A percentile compares a stretch with the other conserved stretches of the same genome.
Evolutionary conservation across 306 rosid species (phyloP).

Genomic region (Acacia confusa): DNA sequence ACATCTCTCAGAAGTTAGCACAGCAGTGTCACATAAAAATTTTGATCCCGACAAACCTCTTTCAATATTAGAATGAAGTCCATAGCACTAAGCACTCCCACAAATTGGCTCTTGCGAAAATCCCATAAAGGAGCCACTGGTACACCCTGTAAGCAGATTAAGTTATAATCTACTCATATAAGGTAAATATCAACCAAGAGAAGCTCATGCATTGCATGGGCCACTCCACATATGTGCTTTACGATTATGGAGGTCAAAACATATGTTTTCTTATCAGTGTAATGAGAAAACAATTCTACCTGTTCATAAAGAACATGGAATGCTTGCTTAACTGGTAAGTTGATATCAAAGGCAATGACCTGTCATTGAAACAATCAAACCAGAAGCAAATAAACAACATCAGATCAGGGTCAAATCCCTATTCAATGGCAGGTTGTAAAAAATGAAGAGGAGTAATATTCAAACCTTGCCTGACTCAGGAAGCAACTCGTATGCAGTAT

Average conservation of each 20-base stretch:
- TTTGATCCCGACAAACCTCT: slow-evolving; percentile 61
- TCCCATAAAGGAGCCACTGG: slow-evolving; percentile 85
- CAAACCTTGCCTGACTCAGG: slow-evolving; percentile 97
- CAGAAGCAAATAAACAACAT: slow-evolving; percentile 29
- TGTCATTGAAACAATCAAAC: slow-evolving; percentile 39
- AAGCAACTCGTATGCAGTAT: slow-evolving; percentile 74
- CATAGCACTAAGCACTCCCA: slow-evolving; percentile 77
- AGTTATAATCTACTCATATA: slow-evolving; percentile 17
- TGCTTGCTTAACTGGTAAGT: slow-evolving; percentile 83
- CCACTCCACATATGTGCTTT: slow-evolving; percentile 2
- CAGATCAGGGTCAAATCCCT: slow-evolving; percentile 18
- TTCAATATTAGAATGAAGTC: slow-evolving; percentile 82
- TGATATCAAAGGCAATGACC: slow-evolving; percentile 75
- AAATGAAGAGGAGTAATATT: slow-evolving; percentile 39
- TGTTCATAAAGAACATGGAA: slow-evolving; percentile 79
- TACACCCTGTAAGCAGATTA: slow-evolving; percentile 56
- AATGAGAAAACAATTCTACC: slow-evolving; percentile 37
- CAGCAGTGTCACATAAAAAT: slow-evolving; percentile 26
- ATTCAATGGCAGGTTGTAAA: not conserved
- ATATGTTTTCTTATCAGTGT: not conserved
- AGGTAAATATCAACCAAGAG: slow-evolving; percentile 28
- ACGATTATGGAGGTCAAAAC: not conserved
- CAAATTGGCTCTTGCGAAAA: slow-evolving; percentile 51
- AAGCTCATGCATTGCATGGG: slow-evolving; percentile 18
- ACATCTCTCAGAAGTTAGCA: slow-evolving; percentile 29